Conservation (phyloP, 106 monocot species). For the Agapanthus africanus region DNA sequence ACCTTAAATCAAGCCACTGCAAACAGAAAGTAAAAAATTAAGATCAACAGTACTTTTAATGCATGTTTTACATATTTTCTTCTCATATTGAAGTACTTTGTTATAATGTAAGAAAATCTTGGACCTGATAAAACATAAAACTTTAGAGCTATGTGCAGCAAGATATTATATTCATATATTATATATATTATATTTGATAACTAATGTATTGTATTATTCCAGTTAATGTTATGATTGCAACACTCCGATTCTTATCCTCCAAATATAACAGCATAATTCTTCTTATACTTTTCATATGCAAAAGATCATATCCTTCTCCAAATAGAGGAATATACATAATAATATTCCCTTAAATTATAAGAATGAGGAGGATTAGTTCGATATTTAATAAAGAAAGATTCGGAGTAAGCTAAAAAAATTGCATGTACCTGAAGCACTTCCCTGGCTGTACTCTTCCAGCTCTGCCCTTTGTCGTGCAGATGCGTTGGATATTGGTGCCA, state of each 20-base stretch:
- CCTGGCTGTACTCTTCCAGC: slow-evolving; percentile 89
- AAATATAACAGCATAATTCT: background rate
- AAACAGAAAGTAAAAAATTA: too few species aligned
- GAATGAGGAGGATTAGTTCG: background rate
- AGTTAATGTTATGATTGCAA: too few species aligned
- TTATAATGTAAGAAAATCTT: background rate
- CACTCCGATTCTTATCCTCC: too few species aligned
- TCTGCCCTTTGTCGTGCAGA: slow-evolving; percentile 87
- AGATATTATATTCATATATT: background rate
- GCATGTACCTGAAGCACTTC: slow-evolving; percentile 83
- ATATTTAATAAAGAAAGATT: too few species aligned
- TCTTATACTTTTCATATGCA: background rate
- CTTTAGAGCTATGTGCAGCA: too few species aligned
- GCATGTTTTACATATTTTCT: slow-evolving; percentile 2
- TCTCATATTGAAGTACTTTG: background rate
- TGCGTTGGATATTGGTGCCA: slow-evolving; percentile 94
- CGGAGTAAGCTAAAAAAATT: too few species aligned
- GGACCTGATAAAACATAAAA: background rate
- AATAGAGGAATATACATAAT: background rate
- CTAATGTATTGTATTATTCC: too few species aligned
- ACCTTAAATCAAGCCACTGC: too few species aligned
- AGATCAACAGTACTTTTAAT: too few species aligned
- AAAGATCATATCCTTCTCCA: background rate
- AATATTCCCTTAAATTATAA: background rate
- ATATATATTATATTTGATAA: too few species aligned